Percentiles rank a stretch among this genome's conserved stretches.
phyloP scores from a whole-genome alignment of 2,329 filamentous ascomycete species.

The Chalaropsis ovoidea region DNA sequence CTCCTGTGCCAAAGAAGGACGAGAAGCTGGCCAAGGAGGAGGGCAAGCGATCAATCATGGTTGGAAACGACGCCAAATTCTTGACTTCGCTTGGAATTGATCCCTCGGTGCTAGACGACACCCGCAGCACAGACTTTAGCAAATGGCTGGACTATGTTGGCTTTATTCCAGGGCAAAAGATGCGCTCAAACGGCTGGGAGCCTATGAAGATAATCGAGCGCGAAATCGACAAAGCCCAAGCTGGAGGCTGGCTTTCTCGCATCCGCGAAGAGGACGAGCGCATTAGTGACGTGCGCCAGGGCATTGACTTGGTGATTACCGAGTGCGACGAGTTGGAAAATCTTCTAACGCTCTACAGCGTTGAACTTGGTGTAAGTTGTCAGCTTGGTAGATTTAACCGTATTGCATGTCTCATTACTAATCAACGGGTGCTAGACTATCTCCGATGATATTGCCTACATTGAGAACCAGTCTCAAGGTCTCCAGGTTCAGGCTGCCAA shows the following conservation, averaged over 20 bases:
- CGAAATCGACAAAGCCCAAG: slow-evolving; percentile 82
- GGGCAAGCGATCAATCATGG: slow-evolving; percentile 46
- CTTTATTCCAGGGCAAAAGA: slow-evolving; percentile 68
- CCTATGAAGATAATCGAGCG: slow-evolving; percentile 74
- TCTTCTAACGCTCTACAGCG: slow-evolving; percentile 82
- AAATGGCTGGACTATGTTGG: slow-evolving; percentile 76
- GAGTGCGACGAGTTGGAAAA: slow-evolving; percentile 97
- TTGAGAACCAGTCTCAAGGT: slow-evolving; percentile 94
- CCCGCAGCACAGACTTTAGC: slow-evolving; percentile 66
- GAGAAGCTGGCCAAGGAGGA: slow-evolving; percentile 35
- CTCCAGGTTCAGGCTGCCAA: slow-evolving; percentile 95
- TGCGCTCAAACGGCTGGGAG: slow-evolving; percentile 65
- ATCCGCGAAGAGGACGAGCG: slow-evolving; percentile 80
- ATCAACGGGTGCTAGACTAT: slow-evolving; percentile 52
- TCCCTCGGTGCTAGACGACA: slow-evolving; percentile 59
- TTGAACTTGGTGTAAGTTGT: slow-evolving; percentile 71
- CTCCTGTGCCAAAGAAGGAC: slow-evolving; percentile 29
- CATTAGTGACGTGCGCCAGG: slow-evolving; percentile 71
- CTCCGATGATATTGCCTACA: slow-evolving; percentile 91
- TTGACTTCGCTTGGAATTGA: slow-evolving; percentile 70
- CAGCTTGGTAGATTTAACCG: not conserved
- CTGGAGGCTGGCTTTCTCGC: slow-evolving; percentile 81
- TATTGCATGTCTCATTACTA: not conserved
- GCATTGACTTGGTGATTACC: slow-evolving; percentile 80
- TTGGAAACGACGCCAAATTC: slow-evolving; percentile 69